Percentiles rank a stretch among this genome's conserved stretches.
phyloP scores from a whole-genome alignment of 306 rosid genomes.

The Dalbergia cochinchinensis region DNA sequence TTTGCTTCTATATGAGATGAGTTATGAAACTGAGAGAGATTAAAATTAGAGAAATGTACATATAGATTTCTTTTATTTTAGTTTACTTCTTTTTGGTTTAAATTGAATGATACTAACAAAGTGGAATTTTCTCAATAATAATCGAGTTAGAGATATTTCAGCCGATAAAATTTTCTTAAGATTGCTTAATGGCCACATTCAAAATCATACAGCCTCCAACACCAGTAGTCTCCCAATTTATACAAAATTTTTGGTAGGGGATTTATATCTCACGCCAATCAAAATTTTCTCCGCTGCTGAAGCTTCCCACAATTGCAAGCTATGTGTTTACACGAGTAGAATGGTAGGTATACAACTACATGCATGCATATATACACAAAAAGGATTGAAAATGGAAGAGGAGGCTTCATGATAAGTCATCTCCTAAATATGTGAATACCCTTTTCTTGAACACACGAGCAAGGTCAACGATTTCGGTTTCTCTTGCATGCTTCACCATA shows the following conservation, averaged over 20 bases:
- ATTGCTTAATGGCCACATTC: neutral
- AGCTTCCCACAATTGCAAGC: constrained; percentile 24
- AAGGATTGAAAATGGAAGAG: constrained; percentile 5
- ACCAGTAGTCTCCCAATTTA: neutral
- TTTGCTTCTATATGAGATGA: too few species aligned
- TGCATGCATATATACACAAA: constrained; percentile 37
- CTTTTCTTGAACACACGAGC: constrained; percentile 76
- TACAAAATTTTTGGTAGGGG: neutral
- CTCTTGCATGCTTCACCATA: constrained; percentile 60
- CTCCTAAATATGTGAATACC: constrained; percentile 70
- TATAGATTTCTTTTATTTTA: too few species aligned
- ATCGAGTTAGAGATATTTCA: neutral
- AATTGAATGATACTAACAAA: neutral
- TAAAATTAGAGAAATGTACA: too few species aligned
- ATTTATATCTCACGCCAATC: neutral
- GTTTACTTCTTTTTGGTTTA: too few species aligned
- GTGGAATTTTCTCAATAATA: neutral
- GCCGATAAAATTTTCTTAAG: neutral
- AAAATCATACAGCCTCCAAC: neutral
- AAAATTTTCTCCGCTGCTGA: constrained; percentile 32
- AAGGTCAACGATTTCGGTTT: constrained; percentile 73
- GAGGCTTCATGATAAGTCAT: constrained; percentile 42
- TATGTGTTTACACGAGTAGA: neutral
- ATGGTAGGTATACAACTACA: constrained; percentile 19
- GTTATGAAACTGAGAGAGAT: too few species aligned